These are phyloP conservation scores for Fusarium robinianum DNA, from an alignment of 2,329 filamentous ascomycete genomes.

Conservation along the genomic window DNA sequence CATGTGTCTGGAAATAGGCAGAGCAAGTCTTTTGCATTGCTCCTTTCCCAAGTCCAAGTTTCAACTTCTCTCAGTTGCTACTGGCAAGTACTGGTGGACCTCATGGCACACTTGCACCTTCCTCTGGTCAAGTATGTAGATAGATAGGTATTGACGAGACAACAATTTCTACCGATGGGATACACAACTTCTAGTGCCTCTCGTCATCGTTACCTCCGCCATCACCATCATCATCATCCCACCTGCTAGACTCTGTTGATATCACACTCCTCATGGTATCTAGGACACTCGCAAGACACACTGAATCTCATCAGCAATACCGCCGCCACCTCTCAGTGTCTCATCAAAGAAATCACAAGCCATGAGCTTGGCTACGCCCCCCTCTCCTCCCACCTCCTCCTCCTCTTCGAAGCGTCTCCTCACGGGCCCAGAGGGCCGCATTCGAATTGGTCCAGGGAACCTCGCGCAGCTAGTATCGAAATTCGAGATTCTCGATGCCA, in stretches of 20 bases:
- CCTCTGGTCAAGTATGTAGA: too few species aligned
- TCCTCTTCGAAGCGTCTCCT: conserved; percentile 15
- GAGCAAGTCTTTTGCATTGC: too few species aligned
- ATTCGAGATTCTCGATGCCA: conserved; percentile 41
- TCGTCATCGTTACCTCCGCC: conserved; percentile 4
- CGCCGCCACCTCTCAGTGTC: not conserved
- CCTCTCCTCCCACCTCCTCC: conserved; percentile 7
- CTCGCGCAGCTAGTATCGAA: conserved; percentile 44
- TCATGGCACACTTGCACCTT: too few species aligned
- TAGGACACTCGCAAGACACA: conserved; percentile 5
- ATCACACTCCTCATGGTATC: conserved; percentile 17
- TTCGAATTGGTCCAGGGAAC: conserved; percentile 12
- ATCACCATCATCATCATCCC: conserved; percentile 11
- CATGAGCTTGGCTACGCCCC: conserved; percentile 23
- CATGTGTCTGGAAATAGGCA: too few species aligned
- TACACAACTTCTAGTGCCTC: too few species aligned
- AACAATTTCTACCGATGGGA: too few species aligned
- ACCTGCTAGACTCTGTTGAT: conserved; percentile 25
- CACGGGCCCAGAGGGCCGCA: conserved; percentile 7
- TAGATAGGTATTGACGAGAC: too few species aligned
- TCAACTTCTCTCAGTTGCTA: too few species aligned
- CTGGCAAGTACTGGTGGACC: too few species aligned
- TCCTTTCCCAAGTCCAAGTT: too few species aligned
- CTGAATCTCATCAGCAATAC: conserved; percentile 5
- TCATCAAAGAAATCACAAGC: too few species aligned